Conservation (phyloP, 495 filamentous ascomycete genomes). For the Aspergillus bertholletiae region DNA sequence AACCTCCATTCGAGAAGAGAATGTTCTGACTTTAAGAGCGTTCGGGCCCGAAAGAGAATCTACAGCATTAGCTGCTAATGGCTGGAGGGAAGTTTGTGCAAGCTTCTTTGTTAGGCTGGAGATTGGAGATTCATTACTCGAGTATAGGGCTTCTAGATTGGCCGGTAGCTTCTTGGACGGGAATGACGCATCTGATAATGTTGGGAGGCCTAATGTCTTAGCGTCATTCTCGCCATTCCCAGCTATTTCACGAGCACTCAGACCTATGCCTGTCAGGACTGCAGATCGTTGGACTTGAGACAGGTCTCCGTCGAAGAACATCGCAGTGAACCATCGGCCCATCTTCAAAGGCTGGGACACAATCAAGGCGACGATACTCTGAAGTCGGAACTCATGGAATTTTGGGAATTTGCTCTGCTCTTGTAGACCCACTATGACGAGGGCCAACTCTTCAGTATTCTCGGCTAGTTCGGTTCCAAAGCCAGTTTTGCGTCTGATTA, state of each 20-base stretch:
- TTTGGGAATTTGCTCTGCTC: constrained; percentile 58
- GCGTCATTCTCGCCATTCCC: constrained; percentile 68
- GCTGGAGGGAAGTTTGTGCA: constrained; percentile 68
- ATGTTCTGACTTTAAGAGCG: constrained; percentile 78
- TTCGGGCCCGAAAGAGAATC: constrained; percentile 75
- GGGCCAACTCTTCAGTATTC: constrained; percentile 76
- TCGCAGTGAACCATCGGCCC: constrained; percentile 77
- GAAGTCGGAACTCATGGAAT: constrained; percentile 73
- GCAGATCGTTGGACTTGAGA: constrained; percentile 78
- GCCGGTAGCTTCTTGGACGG: constrained; percentile 71
- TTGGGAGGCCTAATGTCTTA: constrained; percentile 33
- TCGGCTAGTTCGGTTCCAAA: constrained; percentile 86
- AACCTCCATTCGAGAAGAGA: constrained; percentile 68
- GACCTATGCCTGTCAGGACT: constrained; percentile 74
- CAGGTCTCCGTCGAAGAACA: constrained; percentile 89
- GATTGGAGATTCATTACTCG: constrained; percentile 49
- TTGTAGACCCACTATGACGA: constrained; percentile 70
- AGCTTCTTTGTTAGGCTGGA: constrained; percentile 58
- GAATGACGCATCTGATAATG: constrained; percentile 49
- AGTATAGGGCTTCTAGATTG: constrained; percentile 48
- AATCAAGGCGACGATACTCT: constrained; percentile 81
- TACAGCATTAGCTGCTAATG: constrained; percentile 63
- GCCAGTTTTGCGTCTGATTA: constrained; percentile 84
- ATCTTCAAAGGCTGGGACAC: constrained; percentile 72
- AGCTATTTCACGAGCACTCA: constrained; percentile 83